Evolutionary conservation across 257 asterid genomes (phyloP), one percentile per base, ranked within the genome.

Genomic region (Asclepias syriaca): DNA sequence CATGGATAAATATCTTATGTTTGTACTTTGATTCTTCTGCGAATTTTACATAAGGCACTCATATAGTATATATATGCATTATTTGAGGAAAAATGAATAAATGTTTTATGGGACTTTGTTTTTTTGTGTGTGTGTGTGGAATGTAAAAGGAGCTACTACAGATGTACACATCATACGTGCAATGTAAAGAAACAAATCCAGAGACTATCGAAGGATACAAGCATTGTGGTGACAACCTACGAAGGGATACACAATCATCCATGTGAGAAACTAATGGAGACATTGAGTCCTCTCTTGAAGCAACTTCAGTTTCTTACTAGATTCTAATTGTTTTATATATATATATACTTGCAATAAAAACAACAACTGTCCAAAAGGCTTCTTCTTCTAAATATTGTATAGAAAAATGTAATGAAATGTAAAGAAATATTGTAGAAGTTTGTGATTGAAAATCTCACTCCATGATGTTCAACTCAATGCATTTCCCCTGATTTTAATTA

Each of bases 101-200:
- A 58, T 13, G 0, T 51, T 56, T 12, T 3, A 4, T 40, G 37
- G 4, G 37, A 32, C 27, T 24, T 24, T 24, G 27, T 32, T 37
- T 50, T 24, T 59, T 0, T 9, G 37, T 24, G 67, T 37, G 55
- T 54, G 61, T 54, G 8, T 11, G 56, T 53, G 55, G 54, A 22
- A 74, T 71, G 80, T 74, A 24, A 22, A 87, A 93, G 98, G 96
- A 93, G 98, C 78, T 93, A 93, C 46, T 93, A 93, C 56, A 92
- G 98, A 4, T 93, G 98, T 88, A 91, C 98, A 14, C 96, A 93
- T 71, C 97, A 93, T 32, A 91, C 98, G 0, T 93, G 98, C 96
- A 89, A 84, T 69, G 98, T 93, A 81, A 93, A 93, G 95, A 93
- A 93, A 71, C 98, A 91, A 64, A 93, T 91, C 64, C 98, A 91